A percentile compares a stretch with the other conserved stretches of the same genome.
Evolutionary conservation across 139 green algal species (phyloP).

Genomic region (Closterium sp.): DNA sequence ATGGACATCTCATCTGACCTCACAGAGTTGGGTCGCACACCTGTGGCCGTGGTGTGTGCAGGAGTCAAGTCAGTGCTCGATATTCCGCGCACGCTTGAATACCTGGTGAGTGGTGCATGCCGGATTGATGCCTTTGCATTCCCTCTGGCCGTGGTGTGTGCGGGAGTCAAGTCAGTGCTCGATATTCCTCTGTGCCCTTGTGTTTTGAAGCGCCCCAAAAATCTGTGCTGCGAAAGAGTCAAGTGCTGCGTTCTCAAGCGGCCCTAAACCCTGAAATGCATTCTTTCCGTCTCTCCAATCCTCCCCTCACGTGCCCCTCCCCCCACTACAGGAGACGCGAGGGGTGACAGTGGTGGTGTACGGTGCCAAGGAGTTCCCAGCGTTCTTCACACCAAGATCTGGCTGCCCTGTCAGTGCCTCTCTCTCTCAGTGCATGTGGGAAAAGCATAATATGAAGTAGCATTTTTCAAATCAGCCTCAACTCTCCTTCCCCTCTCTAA

Average conservation of each 20-base stretch:
- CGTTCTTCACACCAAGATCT: not conserved
- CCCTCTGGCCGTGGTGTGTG: constrained; percentile 89
- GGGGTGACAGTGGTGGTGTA: constrained; percentile 87
- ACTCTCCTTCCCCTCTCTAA: no score
- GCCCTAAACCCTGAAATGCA: no score
- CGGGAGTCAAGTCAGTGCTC: constrained; percentile 91
- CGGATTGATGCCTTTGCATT: no score
- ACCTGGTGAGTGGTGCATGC: constrained; percentile 54
- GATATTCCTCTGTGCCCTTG: constrained; percentile 97
- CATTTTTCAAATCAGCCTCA: no score
- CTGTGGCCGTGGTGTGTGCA: constrained; percentile 91
- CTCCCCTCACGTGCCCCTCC: not conserved
- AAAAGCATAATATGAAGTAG: no score
- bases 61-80: constrained; percentile 94
- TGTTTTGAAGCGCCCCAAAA: no score
- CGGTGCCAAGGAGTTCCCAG: constrained; percentile 63
- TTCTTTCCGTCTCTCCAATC: not conserved
- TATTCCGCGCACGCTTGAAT: constrained; percentile 94
- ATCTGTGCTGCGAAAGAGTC: no score
- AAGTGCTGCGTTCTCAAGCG: no score
- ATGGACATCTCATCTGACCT: constrained; percentile 92
- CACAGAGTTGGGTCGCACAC: constrained; percentile 77
- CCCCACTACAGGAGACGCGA: constrained; percentile 55
- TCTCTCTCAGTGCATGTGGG: not conserved
- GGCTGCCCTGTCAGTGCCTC: not conserved